Conservation (phyloP, 2,329 filamentous ascomycete species). For the Ophioceras dolichostomum region DNA sequence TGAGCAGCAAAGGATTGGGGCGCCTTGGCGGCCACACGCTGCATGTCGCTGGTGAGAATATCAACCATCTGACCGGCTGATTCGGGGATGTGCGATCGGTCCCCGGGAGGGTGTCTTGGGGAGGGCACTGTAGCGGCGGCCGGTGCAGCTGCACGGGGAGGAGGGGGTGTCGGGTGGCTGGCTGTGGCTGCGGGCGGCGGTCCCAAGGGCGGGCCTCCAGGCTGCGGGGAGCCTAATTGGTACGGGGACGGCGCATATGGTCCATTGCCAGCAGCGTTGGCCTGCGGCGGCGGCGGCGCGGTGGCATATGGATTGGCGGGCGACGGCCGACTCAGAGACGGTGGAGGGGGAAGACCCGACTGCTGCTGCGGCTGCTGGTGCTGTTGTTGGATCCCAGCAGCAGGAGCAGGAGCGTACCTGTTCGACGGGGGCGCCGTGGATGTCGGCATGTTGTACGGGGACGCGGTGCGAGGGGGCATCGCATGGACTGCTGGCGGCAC, state of each 20-base stretch:
- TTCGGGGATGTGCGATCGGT: slow-evolving; percentile 78
- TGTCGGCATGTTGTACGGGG: slow-evolving; percentile 77
- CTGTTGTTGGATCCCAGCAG: too few relatives aligned
- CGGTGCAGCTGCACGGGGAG: slow-evolving; percentile 30
- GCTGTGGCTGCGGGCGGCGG: slow-evolving; percentile 26
- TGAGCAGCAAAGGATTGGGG: slow-evolving; percentile 79
- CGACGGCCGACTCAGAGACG: slow-evolving; percentile 26
- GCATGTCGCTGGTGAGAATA: slow-evolving; percentile 71
- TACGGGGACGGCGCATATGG: slow-evolving; percentile 51
- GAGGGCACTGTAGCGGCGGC: slow-evolving; percentile 39
- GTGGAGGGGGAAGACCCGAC: slow-evolving; percentile 28
- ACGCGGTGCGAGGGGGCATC: slow-evolving; percentile 60
- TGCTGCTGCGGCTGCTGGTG: slow-evolving; percentile 27
- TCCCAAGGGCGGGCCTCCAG: slow-evolving; percentile 23
- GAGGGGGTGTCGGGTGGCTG: slow-evolving; percentile 34
- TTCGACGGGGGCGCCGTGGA: slow-evolving; percentile 55
- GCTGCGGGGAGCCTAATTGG: slow-evolving; percentile 24
- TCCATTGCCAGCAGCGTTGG: not conserved
- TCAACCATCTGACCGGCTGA: slow-evolving; percentile 69
- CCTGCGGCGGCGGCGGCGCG: slow-evolving; percentile 20
- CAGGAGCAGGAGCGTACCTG: slow-evolving; percentile 61
- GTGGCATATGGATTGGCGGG: slow-evolving; percentile 32
- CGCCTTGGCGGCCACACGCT: slow-evolving; percentile 74
- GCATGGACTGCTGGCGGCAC: slow-evolving; percentile 30
- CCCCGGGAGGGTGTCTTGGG: slow-evolving; percentile 65